These are phyloP conservation scores for Trichosporon ovoides DNA, from an alignment of 1,284 basidiomycete species.

Conservation along the genomic window DNA sequence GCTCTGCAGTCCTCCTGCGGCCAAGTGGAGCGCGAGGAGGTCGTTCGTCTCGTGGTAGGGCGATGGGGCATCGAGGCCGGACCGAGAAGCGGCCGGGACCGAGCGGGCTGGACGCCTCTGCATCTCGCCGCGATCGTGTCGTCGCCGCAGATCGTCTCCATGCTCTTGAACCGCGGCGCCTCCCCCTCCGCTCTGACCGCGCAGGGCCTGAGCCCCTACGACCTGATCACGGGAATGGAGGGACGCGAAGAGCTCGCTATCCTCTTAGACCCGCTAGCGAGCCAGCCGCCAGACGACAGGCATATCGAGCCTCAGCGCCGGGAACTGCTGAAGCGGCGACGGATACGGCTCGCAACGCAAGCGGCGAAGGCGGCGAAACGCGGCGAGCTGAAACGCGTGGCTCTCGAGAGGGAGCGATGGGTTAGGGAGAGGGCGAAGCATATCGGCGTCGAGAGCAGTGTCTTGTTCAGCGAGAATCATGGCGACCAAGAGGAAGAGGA, in stretches of 20 bases:
- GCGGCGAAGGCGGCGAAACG: conserved; percentile 52
- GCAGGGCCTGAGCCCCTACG: conserved; percentile 72
- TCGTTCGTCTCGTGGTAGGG: conserved; percentile 69
- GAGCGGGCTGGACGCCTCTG: conserved; percentile 91
- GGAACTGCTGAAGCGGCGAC: conserved; percentile 51
- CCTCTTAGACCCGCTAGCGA: conserved; percentile 55
- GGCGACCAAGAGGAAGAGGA: no score
- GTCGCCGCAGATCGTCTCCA: conserved; percentile 83
- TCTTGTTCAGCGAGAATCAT: conserved; percentile 25
- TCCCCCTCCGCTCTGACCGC: conserved; percentile 69
- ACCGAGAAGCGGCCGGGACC: conserved; percentile 28
- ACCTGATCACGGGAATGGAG: conserved; percentile 73
- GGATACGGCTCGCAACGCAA: conserved; percentile 60
- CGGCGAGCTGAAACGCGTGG: conserved; percentile 54
- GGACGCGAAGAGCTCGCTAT: conserved; percentile 73
- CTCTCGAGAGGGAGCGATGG: conserved; percentile 56
- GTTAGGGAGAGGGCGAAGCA: conserved; percentile 51
- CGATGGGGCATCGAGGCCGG: conserved; percentile 58
- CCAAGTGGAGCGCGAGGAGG: conserved; percentile 73
- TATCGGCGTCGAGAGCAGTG: conserved; percentile 30
- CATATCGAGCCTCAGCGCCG: conserved; percentile 22
- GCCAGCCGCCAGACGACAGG: conserved; percentile 17
- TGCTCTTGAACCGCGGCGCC: conserved; percentile 85
- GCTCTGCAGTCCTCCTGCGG: conserved; percentile 72
- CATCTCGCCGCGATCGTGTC: conserved; percentile 86